Evolutionary conservation across 2,329 filamentous ascomycete genomes (phyloP).

Genomic region (Cladophialophora chaetospira): DNA sequence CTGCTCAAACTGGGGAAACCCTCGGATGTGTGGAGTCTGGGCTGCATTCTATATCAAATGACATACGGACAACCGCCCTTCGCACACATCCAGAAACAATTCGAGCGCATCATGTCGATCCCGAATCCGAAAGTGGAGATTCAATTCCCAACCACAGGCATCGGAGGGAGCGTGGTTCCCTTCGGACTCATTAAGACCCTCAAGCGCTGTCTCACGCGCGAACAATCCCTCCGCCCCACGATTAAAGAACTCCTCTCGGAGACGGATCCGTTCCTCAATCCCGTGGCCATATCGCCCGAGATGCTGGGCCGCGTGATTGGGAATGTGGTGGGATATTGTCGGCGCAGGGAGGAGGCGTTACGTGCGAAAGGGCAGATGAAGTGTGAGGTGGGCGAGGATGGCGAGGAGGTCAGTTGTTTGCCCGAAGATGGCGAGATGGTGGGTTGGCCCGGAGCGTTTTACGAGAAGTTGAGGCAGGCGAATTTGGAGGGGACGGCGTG

Average conservation of each 20-base stretch:
- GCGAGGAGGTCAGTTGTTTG: constrained; percentile 42
- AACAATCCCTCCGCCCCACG: constrained; percentile 58
- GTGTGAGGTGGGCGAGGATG: constrained; percentile 6
- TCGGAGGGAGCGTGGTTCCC: constrained; percentile 55
- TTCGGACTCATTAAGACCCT: constrained; percentile 58
- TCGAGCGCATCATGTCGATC: constrained; percentile 70
- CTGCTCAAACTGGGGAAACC: constrained; percentile 96
- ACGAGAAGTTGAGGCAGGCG: constrained; percentile 50
- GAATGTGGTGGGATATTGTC: constrained; percentile 62
- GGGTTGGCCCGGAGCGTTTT: constrained; percentile 51
- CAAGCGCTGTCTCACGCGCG: constrained; percentile 60
- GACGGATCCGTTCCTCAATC: constrained; percentile 61
- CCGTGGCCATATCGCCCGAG: constrained; percentile 59
- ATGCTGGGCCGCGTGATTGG: constrained; percentile 61
- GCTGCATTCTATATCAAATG: constrained; percentile 97
- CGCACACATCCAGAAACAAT: constrained; percentile 83
- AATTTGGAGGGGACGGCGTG: constrained; percentile 43
- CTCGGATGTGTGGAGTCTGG: constrained; percentile 92
- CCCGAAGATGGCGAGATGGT: constrained; percentile 60
- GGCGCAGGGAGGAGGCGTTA: constrained; percentile 35
- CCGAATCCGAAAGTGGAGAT: constrained; percentile 53
- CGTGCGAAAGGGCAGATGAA: constrained; percentile 26
- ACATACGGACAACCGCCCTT: constrained; percentile 96
- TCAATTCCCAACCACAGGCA: constrained; percentile 48
- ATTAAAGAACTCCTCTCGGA: constrained; percentile 58